Evolutionary conservation across 129 eudicot species (phyloP), one percentile per base, ranked within the genome.

Genomic region (Tanacetum coccineum): DNA sequence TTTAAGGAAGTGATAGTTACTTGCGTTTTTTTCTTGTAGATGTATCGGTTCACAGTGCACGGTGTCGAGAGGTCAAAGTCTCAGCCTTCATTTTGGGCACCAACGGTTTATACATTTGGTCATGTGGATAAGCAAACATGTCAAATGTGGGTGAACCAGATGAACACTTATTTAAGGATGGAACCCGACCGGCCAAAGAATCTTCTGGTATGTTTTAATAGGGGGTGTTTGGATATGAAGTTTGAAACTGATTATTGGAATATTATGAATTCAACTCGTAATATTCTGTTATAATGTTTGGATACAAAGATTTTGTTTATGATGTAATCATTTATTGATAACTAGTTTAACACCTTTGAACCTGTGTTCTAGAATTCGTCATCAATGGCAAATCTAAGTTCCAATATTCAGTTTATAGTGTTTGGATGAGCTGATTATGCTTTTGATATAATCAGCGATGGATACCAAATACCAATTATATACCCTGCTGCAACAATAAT

Each of bases 1-100:
- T 13, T 54, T 39, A 12, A 13, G 61, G 12, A 55, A 74, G 26
- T 79, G 55, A 62, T 47, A 42, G 18, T 59, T 78, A 40, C 59
- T 47, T 60, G 45, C 25, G 10, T 59, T 30, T 59, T 9, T 59
- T 76, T 53, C 53, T 69, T 75, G 76, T 83, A 93, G 98, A 84
- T 88, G 96, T 81, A 86, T 75, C 76, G 91, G 6, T 93, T 88
- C 79, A 74, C 79, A 18, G 79, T 93, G 72, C 95, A 88, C 32
- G 84, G 83, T 68, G 87, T 86, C 21, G 78, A 73, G 59, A 86
- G 78, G 78, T 81, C 95, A 51, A 88, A 82, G 72, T 46, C 70
- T 65, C 82, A 80, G 12, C 77, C 90, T 54, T 85, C 87, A 55
- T 67, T 91, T 39, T 88, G 87, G 98, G 74, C 78, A 6, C 85